Base-by-base conservation (phyloP, 1,284 basidiomycete species). In the Blastosporella zonata region DNA sequence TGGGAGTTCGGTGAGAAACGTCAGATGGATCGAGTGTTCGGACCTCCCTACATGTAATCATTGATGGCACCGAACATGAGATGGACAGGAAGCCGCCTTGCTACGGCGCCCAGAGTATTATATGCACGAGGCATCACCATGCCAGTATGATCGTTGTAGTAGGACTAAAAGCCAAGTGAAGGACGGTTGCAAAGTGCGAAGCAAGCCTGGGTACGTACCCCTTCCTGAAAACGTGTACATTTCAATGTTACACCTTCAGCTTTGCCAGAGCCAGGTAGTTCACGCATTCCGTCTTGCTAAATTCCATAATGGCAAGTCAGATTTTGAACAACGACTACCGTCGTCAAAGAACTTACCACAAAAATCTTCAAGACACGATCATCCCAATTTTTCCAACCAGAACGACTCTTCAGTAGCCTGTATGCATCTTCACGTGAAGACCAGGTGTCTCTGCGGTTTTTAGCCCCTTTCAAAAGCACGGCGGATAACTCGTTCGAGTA, bases 211-310 rank as follows among this genome's bases (percentile, higher is more conserved):
- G 5, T 9, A 7, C n/a, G n/a, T 43, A 73, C 72, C n/a, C 68
- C 63, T 62, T 82, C 79, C 43, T 77, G 75, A 4, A 52, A 47
- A 33, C 68, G 70, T 9, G 66, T 64, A 53, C 77, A 81, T 55
- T 70, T 77, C 12, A 81, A 62, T 5, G 78, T 80, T 4, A 82
- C 74, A 9, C 78, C 77, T 29, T 68, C 64, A n/a, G n/a, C n/a
- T 53, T 70, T 66, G 49, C 77, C 70, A 2, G 53, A 52, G 0
- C 73, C 77, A 2, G 78, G 77, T 2, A 80, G 61, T 10, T 67
- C 53, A 20, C 72, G 56, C 57, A 81, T 56, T 0, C 77, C 77
- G 31, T 73, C 57, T 54, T 75, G 66, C 78, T 79, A n/a, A n/a
- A n/a, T n/a, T n/a, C n/a, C n/a, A 48, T 6, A 21, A 34, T 34